A percentile compares a stretch with the other conserved stretches of the same genome.
Evolutionary conservation across 352 stramenopile species (phyloP).

Genomic region (Phytophthora pinifolia): DNA sequence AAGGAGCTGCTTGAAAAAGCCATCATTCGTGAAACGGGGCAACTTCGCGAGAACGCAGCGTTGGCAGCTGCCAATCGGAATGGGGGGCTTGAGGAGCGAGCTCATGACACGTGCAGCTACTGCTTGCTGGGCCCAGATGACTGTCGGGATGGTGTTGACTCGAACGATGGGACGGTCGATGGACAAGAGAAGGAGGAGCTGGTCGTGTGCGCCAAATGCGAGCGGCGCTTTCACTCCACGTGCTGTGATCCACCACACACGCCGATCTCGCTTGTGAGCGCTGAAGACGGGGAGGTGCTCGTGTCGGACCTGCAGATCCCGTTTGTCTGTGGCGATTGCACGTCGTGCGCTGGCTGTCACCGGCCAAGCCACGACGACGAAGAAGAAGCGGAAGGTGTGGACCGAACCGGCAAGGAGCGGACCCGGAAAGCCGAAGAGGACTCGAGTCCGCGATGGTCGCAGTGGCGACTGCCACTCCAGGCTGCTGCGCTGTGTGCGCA

Average conservation of each 20-base stretch:
- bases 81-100: not conserved
- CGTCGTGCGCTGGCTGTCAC: slow-evolving; percentile 61
- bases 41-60: slow-evolving; percentile 7
- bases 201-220: slow-evolving; percentile 58
- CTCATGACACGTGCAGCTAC: slow-evolving; percentile 18
- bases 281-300: slow-evolving; percentile 55
- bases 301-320: slow-evolving; percentile 63
- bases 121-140: slow-evolving; percentile 33
- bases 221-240: slow-evolving; percentile 53
- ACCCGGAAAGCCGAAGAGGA: not conserved
- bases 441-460: slow-evolving; percentile 44
- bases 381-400: not conserved
- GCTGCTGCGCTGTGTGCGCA: slow-evolving; percentile 60
- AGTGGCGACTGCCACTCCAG: slow-evolving; percentile 68
- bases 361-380: slow-evolving; percentile 8
- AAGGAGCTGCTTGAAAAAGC: slow-evolving; percentile 43
- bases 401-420: not conserved
- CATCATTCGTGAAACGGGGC: slow-evolving; percentile 32
- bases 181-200: slow-evolving; percentile 36
- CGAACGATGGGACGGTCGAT: slow-evolving; percentile 4
- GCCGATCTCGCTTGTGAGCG: slow-evolving; percentile 50
- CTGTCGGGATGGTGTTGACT: slow-evolving; percentile 10
- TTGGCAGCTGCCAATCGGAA: not conserved
- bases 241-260: slow-evolving; percentile 80
- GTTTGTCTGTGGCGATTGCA: slow-evolving; percentile 73